A percentile compares a stretch with the other conserved stretches of the same genome.
Conservation (phyloP, 768 basidiomycete genomes). For the Neoboletus brunneissimus region DNA sequence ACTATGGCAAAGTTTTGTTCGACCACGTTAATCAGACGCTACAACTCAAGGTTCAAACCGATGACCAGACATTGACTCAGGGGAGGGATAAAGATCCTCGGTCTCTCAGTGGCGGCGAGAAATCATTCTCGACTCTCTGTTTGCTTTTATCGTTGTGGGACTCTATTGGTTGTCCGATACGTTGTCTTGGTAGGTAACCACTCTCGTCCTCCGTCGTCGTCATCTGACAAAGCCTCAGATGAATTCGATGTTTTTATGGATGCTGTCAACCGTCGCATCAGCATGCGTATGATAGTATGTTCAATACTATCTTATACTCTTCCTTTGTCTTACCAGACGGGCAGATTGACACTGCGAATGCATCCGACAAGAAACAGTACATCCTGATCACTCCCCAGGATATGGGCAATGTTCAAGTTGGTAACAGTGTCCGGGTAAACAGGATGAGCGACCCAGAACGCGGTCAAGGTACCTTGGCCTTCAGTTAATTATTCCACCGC, state of each 20-base stretch:
- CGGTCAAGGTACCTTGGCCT: constrained; percentile 50
- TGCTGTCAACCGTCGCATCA: constrained; percentile 84
- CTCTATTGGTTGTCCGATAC: constrained; percentile 87
- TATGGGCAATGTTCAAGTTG: constrained; percentile 70
- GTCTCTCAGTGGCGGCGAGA: constrained; percentile 90
- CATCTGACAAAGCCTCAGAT: constrained; percentile 45
- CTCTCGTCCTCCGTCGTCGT: not conserved
- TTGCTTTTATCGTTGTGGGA: constrained; percentile 95
- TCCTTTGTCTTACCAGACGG: constrained; percentile 7
- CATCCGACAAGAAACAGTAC: constrained; percentile 86
- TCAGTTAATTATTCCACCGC: constrained; percentile 18
- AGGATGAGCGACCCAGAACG: constrained; percentile 79
- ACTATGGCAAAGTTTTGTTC: constrained; percentile 86
- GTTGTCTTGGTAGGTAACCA: constrained; percentile 71
- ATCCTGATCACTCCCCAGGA: constrained; percentile 96
- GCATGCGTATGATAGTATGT: constrained; percentile 92
- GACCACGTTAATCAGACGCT: constrained; percentile 68
- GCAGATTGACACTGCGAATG: constrained; percentile 86
- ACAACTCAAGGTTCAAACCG: constrained; percentile 77
- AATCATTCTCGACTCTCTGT: constrained; percentile 95
- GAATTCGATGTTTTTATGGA: constrained; percentile 99
- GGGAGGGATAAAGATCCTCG: constrained; percentile 79
- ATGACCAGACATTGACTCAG: constrained; percentile 68
- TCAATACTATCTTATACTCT: not conserved
- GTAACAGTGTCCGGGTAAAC: constrained; percentile 68